Evolutionary conservation across 2,329 filamentous ascomycete genomes (phyloP).

Genomic region (Talaromyces sp.): DNA sequence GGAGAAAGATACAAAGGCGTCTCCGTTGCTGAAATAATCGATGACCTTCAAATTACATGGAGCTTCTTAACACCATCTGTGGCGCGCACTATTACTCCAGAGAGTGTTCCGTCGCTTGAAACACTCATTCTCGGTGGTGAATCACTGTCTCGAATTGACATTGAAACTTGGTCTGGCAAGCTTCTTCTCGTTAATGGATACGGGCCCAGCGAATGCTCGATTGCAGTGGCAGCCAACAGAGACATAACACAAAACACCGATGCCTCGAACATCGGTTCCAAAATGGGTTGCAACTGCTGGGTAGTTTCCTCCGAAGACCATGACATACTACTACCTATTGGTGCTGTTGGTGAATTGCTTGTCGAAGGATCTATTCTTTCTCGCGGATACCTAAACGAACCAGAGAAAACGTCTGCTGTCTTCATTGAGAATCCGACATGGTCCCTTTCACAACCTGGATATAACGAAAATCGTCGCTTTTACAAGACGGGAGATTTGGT

Average conservation of each 20-base stretch:
- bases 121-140: slow-evolving; percentile 4
- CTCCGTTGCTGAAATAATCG: not conserved
- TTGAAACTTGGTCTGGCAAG: not conserved
- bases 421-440: slow-evolving; percentile 35
- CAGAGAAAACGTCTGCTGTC: slow-evolving; percentile 27
- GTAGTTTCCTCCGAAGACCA: slow-evolving; percentile 42
- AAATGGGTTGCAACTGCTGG: slow-evolving; percentile 40
- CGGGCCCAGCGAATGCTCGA: slow-evolving; percentile 2
- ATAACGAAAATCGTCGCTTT: slow-evolving; percentile 26
- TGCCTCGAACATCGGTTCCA: slow-evolving; percentile 24
- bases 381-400: slow-evolving; percentile 41
- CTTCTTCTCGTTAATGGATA: not conserved
- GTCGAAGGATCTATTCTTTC: slow-evolving; percentile 38
- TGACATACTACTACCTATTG: slow-evolving; percentile 42
- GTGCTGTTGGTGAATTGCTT: slow-evolving; percentile 33
- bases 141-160: not conserved
- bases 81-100: not conserved
- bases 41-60: slow-evolving; percentile 40
- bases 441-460: slow-evolving; percentile 25
- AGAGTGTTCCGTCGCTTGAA: slow-evolving; percentile 1
- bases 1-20: slow-evolving; percentile 14
- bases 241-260: slow-evolving; percentile 16
- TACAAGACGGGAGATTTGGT: slow-evolving; percentile 32
- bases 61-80: slow-evolving; percentile 1
- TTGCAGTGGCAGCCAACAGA: not conserved